Evolutionary conservation across 2,329 filamentous ascomycete species (phyloP).

Genomic region (Botrytis byssoidea): DNA sequence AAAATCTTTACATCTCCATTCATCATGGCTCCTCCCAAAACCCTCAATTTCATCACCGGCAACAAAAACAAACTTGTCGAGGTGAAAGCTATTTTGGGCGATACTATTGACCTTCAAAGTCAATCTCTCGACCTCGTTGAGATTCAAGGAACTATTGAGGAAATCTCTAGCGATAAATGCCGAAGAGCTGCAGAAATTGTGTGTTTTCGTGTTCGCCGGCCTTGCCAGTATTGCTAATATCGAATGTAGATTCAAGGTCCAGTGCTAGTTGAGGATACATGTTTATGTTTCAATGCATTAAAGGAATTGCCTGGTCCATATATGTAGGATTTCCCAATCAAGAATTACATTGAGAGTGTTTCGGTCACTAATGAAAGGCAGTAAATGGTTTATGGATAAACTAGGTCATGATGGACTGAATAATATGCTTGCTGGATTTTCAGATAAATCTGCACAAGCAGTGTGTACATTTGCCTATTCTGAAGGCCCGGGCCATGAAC

Average conservation of each 20-base stretch:
- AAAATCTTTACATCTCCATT: neutral
- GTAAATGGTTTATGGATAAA: slow-evolving; percentile 89
- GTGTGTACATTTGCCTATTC: slow-evolving; percentile 96
- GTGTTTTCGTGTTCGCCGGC: slow-evolving; percentile 36
- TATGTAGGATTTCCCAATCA: slow-evolving; percentile 58
- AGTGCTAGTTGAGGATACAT: slow-evolving; percentile 93
- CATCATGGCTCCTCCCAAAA: slow-evolving; percentile 34
- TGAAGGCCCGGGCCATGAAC: slow-evolving; percentile 77
- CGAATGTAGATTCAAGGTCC: slow-evolving; percentile 69
- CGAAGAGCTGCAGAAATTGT: slow-evolving; percentile 76
- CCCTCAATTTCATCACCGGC: slow-evolving; percentile 91
- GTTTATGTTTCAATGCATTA: slow-evolving; percentile 87
- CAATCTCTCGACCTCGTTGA: slow-evolving; percentile 79
- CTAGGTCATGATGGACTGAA: slow-evolving; percentile 85
- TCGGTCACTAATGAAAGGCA: slow-evolving; percentile 42
- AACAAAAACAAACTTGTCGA: slow-evolving; percentile 93
- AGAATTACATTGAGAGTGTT: neutral
- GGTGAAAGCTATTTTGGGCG: slow-evolving; percentile 80
- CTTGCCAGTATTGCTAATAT: slow-evolving; percentile 19
- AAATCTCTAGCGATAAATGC: slow-evolving; percentile 87
- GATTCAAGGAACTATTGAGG: slow-evolving; percentile 88
- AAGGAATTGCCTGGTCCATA: slow-evolving; percentile 93
- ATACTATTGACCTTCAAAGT: slow-evolving; percentile 68
- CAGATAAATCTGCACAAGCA: slow-evolving; percentile 87
- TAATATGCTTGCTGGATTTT: slow-evolving; percentile 82